Conservation (phyloP, 495 filamentous ascomycete genomes). For the Clavariopsis aquatica region DNA sequence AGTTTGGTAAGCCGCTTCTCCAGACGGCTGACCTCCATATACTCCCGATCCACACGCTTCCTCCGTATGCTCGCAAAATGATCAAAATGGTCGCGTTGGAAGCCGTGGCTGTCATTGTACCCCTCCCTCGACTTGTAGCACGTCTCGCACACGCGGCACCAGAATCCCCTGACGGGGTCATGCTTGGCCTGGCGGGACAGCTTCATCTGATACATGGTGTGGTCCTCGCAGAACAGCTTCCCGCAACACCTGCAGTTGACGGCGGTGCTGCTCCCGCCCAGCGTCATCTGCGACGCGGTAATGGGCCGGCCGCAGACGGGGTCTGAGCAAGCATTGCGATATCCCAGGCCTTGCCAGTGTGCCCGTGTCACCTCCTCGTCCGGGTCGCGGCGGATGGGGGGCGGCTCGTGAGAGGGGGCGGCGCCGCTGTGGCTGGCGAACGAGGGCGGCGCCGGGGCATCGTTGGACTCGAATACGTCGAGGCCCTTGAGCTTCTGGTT, state of each 20-base stretch:
- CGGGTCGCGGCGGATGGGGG: conserved; percentile 61
- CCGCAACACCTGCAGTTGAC: conserved; percentile 94
- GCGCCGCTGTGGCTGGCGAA: conserved; percentile 44
- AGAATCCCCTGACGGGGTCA: conserved; percentile 88
- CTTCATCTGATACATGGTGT: conserved; percentile 99
- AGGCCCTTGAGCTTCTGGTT: conserved; percentile 98
- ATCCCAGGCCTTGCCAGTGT: conserved; percentile 80
- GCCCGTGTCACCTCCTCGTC: conserved; percentile 83
- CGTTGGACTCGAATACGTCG: conserved; percentile 96
- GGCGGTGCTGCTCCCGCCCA: conserved; percentile 76
- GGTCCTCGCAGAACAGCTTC: conserved; percentile 91
- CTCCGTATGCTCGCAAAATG: conserved; percentile 68
- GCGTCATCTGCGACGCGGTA: conserved; percentile 50
- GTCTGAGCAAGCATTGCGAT: conserved; percentile 81
- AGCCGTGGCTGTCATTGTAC: conserved; percentile 82
- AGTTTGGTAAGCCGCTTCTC: conserved; percentile 91
- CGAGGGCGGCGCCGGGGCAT: conserved; percentile 50
- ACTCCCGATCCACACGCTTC: conserved; percentile 76
- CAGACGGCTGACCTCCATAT: conserved; percentile 81
- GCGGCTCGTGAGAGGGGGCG: conserved; percentile 32
- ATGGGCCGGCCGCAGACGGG: conserved; percentile 66
- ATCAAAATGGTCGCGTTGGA: conserved; percentile 67
- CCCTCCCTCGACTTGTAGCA: conserved; percentile 96
- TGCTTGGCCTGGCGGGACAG: conserved; percentile 84
- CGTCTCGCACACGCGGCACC: conserved; percentile 95